phyloP scores from a whole-genome alignment of 148 eudicot species.

The Vaccinium myrtillus region DNA sequence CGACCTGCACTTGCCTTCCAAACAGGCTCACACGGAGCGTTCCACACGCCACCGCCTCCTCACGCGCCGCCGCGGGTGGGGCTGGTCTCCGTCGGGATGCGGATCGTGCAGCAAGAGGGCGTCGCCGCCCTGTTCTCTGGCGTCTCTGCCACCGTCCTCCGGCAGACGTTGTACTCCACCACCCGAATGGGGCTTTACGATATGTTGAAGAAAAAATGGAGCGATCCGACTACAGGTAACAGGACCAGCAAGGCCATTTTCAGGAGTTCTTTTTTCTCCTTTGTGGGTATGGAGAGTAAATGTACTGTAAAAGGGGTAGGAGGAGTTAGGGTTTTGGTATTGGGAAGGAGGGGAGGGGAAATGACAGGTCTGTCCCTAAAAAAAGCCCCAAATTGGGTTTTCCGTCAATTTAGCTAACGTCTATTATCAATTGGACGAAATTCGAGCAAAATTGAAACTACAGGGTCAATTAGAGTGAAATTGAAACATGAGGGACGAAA shows the following conservation, averaged over 20 bases:
- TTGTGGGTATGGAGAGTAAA: too few species aligned
- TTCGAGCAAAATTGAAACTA: too few species aligned
- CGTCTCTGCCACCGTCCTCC: constrained; percentile 55
- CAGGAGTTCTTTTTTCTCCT: too few species aligned
- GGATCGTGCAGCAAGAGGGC: constrained; percentile 40
- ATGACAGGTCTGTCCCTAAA: too few species aligned
- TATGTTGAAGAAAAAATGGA: constrained; percentile 34
- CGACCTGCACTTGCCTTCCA: constrained; percentile 41
- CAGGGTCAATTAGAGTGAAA: too few species aligned
- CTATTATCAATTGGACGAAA: too few species aligned
- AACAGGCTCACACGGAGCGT: background rate
- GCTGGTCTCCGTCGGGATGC: constrained; percentile 32
- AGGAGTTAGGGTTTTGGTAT: too few species aligned
- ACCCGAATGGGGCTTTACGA: constrained; percentile 61
- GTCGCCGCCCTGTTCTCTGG: constrained; percentile 48
- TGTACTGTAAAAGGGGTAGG: too few species aligned
- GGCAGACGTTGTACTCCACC: constrained; percentile 56
- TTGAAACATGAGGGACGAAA: too few species aligned
- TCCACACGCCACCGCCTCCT: background rate
- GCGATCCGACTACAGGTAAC: constrained; percentile 27
- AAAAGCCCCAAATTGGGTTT: too few species aligned
- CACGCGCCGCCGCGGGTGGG: constrained; percentile 27
- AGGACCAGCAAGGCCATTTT: background rate
- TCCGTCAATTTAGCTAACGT: too few species aligned
- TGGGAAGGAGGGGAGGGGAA: too few species aligned